phyloP scores from a whole-genome alignment of 2,329 filamentous ascomycete species.

The Beauveria sp. region DNA sequence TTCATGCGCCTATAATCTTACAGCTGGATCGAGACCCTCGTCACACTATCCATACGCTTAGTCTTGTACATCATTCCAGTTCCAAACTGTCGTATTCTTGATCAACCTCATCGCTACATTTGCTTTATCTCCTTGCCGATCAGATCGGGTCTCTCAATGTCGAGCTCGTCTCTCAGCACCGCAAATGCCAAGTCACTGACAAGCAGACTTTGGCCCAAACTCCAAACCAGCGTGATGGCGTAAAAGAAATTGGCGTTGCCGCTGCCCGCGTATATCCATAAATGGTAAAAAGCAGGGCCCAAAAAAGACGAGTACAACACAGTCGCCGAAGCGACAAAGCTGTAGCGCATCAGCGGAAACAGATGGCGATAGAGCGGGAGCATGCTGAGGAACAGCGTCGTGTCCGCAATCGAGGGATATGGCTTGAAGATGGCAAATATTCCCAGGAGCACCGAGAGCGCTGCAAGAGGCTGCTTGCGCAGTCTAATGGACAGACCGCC shows the following conservation, averaged over 20 bases:
- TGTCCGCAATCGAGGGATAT: conserved; percentile 88
- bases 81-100: neutral
- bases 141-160: conserved; percentile 84
- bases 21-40: neutral
- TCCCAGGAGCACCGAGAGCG: conserved; percentile 75
- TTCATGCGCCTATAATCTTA: neutral
- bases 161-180: conserved; percentile 85
- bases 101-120: conserved; percentile 45
- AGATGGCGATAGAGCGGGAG: conserved; percentile 85
- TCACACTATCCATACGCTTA: neutral
- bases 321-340: conserved; percentile 75
- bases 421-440: conserved; percentile 95
- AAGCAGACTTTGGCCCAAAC: conserved; percentile 76
- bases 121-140: conserved; percentile 80
- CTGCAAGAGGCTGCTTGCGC: conserved; percentile 77
- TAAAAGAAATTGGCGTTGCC: conserved; percentile 99
- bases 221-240: conserved; percentile 98
- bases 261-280: conserved; percentile 97
- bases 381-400: conserved; percentile 75
- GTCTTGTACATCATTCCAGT: neutral
- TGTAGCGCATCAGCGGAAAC: conserved; percentile 88
- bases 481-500: conserved; percentile 78
- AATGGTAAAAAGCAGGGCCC: conserved; percentile 89
- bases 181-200: conserved; percentile 86
- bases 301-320: conserved; percentile 83